Conservation (phyloP, 306 rosid species). For the Castanospermum australe region DNA sequence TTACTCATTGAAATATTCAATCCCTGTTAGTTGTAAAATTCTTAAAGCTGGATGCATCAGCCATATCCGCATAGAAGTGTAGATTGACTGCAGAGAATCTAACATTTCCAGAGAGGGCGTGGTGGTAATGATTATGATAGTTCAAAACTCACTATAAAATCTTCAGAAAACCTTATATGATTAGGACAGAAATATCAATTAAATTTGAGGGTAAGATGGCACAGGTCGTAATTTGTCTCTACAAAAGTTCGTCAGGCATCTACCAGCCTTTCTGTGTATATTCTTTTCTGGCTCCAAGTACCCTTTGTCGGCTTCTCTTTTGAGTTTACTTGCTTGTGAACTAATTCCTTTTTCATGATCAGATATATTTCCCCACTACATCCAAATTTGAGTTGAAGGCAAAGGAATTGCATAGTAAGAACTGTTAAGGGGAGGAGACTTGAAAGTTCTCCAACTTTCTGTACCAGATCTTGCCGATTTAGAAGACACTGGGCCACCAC, state of each 20-base stretch:
- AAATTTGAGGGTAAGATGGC: conserved; percentile 11
- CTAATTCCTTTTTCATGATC: neutral
- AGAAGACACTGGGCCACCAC: neutral
- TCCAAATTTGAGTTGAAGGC: neutral
- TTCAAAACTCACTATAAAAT: neutral
- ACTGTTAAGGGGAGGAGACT: neutral
- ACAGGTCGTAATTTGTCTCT: conserved; percentile 20
- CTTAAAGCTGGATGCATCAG: neutral
- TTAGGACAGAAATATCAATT: neutral
- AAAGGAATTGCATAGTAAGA: neutral
- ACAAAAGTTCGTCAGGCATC: conserved; percentile 29
- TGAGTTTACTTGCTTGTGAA: neutral
- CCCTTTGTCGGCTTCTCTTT: conserved; percentile 39
- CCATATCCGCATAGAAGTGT: neutral
- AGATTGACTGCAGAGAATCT: conserved; percentile 12
- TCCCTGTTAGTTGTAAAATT: neutral
- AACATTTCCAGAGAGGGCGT: conserved; percentile 12
- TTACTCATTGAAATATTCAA: neutral
- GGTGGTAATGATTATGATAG: conserved; percentile 19
- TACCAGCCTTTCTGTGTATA: conserved; percentile 36
- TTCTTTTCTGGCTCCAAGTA: conserved; percentile 29
- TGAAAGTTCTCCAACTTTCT: neutral
- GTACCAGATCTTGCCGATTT: neutral
- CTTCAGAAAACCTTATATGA: neutral
- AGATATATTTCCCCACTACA: neutral